Conservation (phyloP, 2,329 filamentous ascomycete genomes). For the Karstenula rhodostoma region DNA sequence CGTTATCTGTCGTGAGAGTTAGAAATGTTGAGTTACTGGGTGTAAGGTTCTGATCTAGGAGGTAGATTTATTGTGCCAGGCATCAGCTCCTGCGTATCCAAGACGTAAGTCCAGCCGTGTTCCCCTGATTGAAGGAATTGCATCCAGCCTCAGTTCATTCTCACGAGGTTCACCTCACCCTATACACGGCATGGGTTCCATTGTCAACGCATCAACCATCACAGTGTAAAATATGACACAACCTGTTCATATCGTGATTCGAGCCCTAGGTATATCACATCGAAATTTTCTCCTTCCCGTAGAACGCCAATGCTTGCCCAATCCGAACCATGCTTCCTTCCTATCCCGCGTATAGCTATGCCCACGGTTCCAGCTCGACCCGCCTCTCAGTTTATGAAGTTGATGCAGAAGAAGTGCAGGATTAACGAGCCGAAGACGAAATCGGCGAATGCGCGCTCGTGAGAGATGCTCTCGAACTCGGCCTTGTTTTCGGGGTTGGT, state of each 20-base stretch:
- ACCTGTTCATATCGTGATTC: neutral
- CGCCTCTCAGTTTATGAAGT: conserved; percentile 91
- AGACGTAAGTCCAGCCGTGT: neutral
- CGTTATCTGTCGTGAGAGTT: neutral
- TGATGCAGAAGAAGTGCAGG: conserved; percentile 98
- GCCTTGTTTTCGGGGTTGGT: conserved; percentile 82
- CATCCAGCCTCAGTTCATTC: neutral
- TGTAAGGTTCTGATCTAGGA: neutral
- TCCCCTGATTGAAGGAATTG: neutral
- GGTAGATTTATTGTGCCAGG: neutral
- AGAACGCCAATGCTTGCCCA: conserved; percentile 3
- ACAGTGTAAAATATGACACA: neutral
- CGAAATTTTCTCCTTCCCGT: conserved; percentile 2
- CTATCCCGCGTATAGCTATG: neutral
- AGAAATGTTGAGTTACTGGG: neutral
- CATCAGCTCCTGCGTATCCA: neutral
- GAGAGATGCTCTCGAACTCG: conserved; percentile 79
- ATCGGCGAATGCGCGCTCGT: conserved; percentile 93
- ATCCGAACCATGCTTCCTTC: neutral
- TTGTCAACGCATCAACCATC: neutral
- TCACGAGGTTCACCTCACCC: neutral
- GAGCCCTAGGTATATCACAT: conserved; percentile 12
- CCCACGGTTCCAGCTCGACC: neutral
- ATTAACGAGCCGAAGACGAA: conserved; percentile 94
- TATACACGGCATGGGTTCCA: neutral